These are phyloP conservation scores for Mycotypha africana DNA, from an alignment of 371 early-diverging fungal species.

Conservation along the genomic window DNA sequence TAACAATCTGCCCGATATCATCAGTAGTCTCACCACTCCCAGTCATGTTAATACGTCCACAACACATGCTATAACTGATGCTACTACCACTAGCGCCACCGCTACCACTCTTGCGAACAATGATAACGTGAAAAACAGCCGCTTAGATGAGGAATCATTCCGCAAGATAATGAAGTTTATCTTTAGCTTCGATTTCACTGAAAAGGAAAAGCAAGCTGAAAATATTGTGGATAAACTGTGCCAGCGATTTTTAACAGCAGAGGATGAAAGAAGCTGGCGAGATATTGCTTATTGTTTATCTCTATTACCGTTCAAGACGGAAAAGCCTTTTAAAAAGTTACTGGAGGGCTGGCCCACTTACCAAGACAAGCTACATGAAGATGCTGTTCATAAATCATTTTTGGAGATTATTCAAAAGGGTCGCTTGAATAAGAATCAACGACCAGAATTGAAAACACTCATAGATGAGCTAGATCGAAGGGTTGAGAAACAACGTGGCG, in stretches of 20 bases:
- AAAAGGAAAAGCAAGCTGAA: constrained; percentile 91
- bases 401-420: constrained; percentile 82
- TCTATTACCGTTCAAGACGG: constrained; percentile 78
- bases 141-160: constrained; percentile 74
- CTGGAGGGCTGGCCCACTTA: constrained; percentile 76
- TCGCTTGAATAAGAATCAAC: constrained; percentile 58
- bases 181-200: constrained; percentile 80
- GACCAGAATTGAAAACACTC: constrained; percentile 64
- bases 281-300: constrained; percentile 92
- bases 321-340: constrained; percentile 78
- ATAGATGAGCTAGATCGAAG: constrained; percentile 81
- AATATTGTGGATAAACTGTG: constrained; percentile 94
- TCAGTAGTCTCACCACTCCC: constrained; percentile 78
- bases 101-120: no score
- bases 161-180: constrained; percentile 88
- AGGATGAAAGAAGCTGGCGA: constrained; percentile 75
- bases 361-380: constrained; percentile 86
- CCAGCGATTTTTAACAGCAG: constrained; percentile 76
- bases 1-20: constrained; percentile 97
- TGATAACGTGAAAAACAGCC: constrained; percentile 21
- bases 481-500: constrained; percentile 28
- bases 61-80: no score
- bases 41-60: no score
- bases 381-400: constrained; percentile 74
- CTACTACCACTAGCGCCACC: no score